phyloP scores from a whole-genome alignment of 331 rosid species.

The Pyrus hybrid region DNA sequence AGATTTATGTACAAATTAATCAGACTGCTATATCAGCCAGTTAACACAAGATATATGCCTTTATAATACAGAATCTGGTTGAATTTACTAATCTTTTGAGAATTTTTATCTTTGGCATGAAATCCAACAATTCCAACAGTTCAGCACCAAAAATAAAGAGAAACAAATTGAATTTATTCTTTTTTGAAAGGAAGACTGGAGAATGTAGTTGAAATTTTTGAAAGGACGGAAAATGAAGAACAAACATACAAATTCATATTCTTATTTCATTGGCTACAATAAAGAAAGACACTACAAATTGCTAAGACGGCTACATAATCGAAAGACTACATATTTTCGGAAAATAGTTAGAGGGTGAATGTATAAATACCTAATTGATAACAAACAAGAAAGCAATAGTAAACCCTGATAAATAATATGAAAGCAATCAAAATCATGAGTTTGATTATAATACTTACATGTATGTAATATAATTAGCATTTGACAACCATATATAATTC shows the following conservation, averaged over 20 bases:
- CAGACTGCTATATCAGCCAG: background rate
- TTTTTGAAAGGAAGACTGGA: no score
- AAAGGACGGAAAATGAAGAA: background rate
- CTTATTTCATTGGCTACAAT: background rate
- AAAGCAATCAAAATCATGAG: background rate
- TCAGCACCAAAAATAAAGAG: background rate
- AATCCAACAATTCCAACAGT: background rate
- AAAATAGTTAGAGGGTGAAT: no score
- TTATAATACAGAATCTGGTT: no score
- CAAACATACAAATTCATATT: background rate
- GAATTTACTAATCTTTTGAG: background rate
- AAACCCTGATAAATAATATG: no score
- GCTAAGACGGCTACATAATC: background rate
- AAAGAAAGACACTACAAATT: background rate
- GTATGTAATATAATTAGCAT: no score
- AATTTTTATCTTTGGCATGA: background rate
- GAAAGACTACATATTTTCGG: no score
- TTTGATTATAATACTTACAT: no score
- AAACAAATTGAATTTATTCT: no score
- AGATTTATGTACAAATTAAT: background rate
- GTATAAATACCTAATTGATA: background rate
- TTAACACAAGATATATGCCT: background rate
- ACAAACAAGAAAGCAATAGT: background rate
- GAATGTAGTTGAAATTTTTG: background rate
- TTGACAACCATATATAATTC: no score